Base-by-base conservation (phyloP, 2,329 filamentous ascomycete species). In the Colletotrichum tropicicola region DNA sequence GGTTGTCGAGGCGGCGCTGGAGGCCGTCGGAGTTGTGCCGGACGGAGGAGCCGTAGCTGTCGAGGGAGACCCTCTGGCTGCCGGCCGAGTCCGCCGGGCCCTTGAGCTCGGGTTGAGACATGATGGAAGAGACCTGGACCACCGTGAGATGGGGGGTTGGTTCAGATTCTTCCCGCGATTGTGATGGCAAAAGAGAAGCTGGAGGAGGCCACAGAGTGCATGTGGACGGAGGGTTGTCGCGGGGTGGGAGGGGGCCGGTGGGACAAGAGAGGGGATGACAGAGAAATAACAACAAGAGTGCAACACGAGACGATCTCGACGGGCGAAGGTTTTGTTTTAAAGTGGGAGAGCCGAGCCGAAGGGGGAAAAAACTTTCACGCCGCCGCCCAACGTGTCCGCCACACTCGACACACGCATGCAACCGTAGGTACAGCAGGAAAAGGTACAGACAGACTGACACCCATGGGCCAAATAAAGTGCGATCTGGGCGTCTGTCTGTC, bases 1-100 rank as follows among this genome's bases (percentile, higher is more conserved):
- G 62, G 56, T 65, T 65, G 57, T 65, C 51, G 13, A 65, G 57
- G 59, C 80, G 76, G 28, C 78, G 77, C 71, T 81, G 80, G 70
- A 83, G 63, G 19, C 63, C 59, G 49, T 65, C 62, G 19, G 62
- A 65, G 57, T 65, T 65, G 57, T 65, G 62, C 15, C 62, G 49
- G 21, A 65, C 51, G n/a, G 62, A 65, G 13, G 62, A 62, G 49
- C 62, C 62, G n/a, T 65, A 65, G 62, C 62, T 65, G 21, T 65
- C 62, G 27, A 65, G 43, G 15, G 62, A 65, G 28, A 21, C 35
- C 35, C 57, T 44, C 21, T 62, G 56, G 17, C 39, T 27, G 15
- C 49, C 49, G 37, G 52, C 57, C 12, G 62, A 44, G 6, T 53
- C 49, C 27, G 28, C 62, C 35, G 57, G 51, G 13, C 57, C 58